These are phyloP conservation scores for Cicer pinnatifidum DNA, from an alignment of 306 rosid genomes.

Conservation along the genomic window DNA sequence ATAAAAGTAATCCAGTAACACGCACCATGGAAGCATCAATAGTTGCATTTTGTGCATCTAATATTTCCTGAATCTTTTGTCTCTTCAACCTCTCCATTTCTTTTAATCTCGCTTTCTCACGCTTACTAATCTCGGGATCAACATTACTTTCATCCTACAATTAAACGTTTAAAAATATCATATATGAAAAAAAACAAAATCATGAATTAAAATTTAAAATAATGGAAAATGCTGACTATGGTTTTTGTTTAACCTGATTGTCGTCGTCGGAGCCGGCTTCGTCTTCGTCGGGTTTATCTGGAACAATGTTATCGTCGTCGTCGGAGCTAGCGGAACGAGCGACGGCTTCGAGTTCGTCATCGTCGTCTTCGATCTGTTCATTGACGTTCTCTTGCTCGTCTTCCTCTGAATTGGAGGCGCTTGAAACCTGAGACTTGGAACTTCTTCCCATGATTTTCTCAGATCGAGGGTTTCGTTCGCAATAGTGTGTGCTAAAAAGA, in stretches of 20 bases:
- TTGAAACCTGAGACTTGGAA: constrained; percentile 59
- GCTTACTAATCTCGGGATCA: constrained; percentile 70
- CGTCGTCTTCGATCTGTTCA: constrained; percentile 78
- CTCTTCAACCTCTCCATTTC: constrained; percentile 79
- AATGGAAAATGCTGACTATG: neutral
- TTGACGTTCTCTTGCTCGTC: constrained; percentile 61
- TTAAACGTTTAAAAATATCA: neutral
- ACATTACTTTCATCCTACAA: constrained; percentile 52
- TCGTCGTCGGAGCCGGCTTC: constrained; percentile 57
- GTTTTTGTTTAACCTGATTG: constrained; percentile 58
- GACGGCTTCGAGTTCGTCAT: constrained; percentile 88
- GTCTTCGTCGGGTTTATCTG: constrained; percentile 23
- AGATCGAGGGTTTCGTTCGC: constrained; percentile 66
- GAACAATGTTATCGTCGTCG: constrained; percentile 52
- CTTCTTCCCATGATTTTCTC: constrained; percentile 64
- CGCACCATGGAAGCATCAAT: constrained; percentile 94
- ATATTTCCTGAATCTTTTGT: constrained; percentile 88
- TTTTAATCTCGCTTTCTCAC: constrained; percentile 82
- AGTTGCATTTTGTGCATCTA: constrained; percentile 81
- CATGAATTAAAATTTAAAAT: neutral
- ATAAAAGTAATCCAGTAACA: neutral
- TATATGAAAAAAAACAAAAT: neutral
- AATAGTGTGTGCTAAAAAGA: neutral
- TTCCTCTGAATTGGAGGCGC: constrained; percentile 54
- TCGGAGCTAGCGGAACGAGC: constrained; percentile 83